A percentile compares a stretch with the other conserved stretches of the same genome.
These are phyloP conservation scores for Euphorbia peplus DNA, from an alignment of 345 rosid species.

Conservation along the genomic window DNA sequence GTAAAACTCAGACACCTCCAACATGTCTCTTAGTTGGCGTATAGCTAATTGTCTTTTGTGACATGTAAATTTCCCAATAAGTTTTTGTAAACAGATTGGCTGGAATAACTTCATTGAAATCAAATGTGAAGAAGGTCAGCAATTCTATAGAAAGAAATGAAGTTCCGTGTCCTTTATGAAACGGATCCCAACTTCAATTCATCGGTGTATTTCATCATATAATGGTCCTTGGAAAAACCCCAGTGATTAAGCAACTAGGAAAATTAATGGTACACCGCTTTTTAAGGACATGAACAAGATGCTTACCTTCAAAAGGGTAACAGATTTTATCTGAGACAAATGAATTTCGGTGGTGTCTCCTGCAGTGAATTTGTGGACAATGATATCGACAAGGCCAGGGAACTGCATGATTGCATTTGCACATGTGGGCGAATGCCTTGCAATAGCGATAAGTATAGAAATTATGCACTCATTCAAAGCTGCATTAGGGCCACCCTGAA, in stretches of 20 bases:
- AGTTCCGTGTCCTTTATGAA: no score
- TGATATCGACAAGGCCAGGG: conserved; percentile 57
- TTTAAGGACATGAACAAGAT: conserved; percentile 1
- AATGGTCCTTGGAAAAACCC: conserved; percentile 4
- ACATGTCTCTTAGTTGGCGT: not conserved
- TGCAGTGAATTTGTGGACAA: conserved; percentile 57
- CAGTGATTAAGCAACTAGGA: conserved; percentile 4
- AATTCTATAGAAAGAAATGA: no score
- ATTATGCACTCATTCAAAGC: conserved; percentile 60
- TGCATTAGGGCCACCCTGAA: conserved; percentile 53
- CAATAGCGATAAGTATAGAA: conserved; percentile 63
- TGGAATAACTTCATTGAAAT: no score
- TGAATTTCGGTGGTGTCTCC: conserved; percentile 38
- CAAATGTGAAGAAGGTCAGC: no score
- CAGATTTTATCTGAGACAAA: conserved; percentile 59
- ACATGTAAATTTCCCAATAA: no score
- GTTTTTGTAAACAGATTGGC: no score
- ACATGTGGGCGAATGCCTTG: conserved; percentile 86
- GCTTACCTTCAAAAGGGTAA: conserved; percentile 67
- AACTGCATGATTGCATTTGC: conserved; percentile 68
- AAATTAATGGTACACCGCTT: not conserved
- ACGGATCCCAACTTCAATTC: no score
- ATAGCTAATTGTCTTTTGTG: no score
- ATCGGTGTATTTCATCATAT: no score
- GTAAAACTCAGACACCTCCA: no score